Base-by-base conservation (phyloP, 2,329 filamentous ascomycete species). In the Seiridium unicorne region DNA sequence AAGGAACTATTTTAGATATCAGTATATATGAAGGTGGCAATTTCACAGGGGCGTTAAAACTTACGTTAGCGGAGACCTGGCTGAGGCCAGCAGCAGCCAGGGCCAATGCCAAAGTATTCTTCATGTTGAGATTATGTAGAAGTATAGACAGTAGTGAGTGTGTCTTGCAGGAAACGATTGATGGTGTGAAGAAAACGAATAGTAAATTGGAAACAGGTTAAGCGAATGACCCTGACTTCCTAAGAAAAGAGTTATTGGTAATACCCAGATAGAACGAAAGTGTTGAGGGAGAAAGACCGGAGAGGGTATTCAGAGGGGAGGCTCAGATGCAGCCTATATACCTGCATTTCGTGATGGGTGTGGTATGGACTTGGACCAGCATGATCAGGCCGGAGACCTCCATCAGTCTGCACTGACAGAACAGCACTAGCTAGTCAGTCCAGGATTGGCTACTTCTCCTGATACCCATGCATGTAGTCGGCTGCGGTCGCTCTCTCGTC, bases 141-240 rank as follows among this genome's bases (percentile, higher is more conserved):
- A 44, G 26, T 51, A 34, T 51, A 54, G 34, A 36, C 34, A 11
- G 32, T 49, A 42, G 51, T 38, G 35, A 44, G 47, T 54, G 31
- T 44, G 8, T 53, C n/a, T 18, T 35, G 55, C 44, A 55, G 13
- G 36, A 44, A 67, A 64, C 62, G 67, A 70, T 51, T 61, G 68
- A 68, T 60, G 58, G 59, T 47, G 48, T 10, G 53, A 51, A 66
- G 63, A 71, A 67, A 63, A 73, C 61, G 62, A 70, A 71, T 68
- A 63, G 67, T 65, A 64, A 58, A 9, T 32, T 59, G 64, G 66
- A 73, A 73, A 80, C 70, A 73, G 83, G 80, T 74, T 77, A 62
- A 85, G 78, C 80, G 82, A 85, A 80, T 84, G 82, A 79, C 79
- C 81, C 81, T 83, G 78, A 74, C 74, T 74, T 73, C 70, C 65